Evolutionary conservation across 2,329 filamentous ascomycete species (phyloP).

Genomic region (Colletotrichum caudatum): DNA sequence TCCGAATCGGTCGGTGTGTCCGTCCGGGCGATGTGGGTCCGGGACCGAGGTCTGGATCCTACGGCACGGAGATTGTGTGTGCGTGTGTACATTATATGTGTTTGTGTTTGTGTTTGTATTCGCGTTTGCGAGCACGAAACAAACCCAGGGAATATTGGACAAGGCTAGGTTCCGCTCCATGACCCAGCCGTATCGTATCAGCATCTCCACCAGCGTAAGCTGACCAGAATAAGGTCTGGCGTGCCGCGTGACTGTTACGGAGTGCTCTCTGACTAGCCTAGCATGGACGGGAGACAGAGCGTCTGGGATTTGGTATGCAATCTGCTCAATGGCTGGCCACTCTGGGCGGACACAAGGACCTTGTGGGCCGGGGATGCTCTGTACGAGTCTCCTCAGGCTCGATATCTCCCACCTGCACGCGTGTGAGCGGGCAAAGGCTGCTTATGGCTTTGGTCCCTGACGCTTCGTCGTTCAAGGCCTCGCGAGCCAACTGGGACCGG

Average conservation of each 20-base stretch:
- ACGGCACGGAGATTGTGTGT: neutral
- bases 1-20: slow-evolving; percentile 33
- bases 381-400: neutral
- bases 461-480: neutral
- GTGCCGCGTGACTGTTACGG: neutral
- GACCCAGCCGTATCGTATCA: slow-evolving; percentile 11
- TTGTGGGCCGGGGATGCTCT: neutral
- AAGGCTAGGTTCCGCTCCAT: slow-evolving; percentile 8
- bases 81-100: neutral
- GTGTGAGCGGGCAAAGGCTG: neutral
- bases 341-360: slow-evolving; percentile 1
- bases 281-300: neutral
- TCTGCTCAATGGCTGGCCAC: slow-evolving; percentile 18
- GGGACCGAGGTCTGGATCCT: neutral
- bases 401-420: neutral
- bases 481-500: neutral
- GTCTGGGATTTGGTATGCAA: slow-evolving; percentile 12
- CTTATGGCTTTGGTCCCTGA: neutral
- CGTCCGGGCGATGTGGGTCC: slow-evolving; percentile 22
- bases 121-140: neutral
- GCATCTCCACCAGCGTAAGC: slow-evolving; percentile 33
- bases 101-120: neutral
- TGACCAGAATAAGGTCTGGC: slow-evolving; percentile 12
- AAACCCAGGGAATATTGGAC: neutral
- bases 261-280: neutral